phyloP scores from a whole-genome alignment of 208 protist species.

The Crithidia brevicula region DNA sequence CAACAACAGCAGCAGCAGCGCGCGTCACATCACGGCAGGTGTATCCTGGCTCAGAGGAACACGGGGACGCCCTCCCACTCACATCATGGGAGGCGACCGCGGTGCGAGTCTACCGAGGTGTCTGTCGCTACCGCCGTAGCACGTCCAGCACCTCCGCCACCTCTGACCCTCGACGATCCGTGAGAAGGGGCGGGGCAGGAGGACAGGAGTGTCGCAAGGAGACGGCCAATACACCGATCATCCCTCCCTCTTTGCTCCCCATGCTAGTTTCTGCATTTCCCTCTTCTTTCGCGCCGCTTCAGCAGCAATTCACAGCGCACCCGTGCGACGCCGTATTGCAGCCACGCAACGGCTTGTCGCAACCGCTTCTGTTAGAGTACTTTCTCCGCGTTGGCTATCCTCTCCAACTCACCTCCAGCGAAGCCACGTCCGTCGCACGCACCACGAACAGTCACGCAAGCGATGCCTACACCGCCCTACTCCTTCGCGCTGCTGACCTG shows the following conservation, averaged over 20 bases:
- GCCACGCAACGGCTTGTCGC: neutral
- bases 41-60: no score
- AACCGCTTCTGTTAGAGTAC: constrained; percentile 15
- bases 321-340: no score
- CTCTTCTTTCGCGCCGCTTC: no score
- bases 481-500: constrained; percentile 6
- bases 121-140: neutral
- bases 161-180: no score
- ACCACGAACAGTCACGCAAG: neutral
- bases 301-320: no score
- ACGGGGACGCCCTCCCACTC: neutral
- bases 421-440: neutral
- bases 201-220: no score
- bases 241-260: no score
- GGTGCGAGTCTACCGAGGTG: neutral
- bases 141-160: neutral
- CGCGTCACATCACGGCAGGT: no score
- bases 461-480: constrained; percentile 1
- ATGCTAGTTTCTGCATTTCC: no score
- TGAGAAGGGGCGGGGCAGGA: no score
- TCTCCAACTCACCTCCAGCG: neutral
- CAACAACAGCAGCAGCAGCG: neutral
- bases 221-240: no score
- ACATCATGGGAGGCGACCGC: constrained; percentile 5
- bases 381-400: constrained; percentile 28